These are phyloP conservation scores for Solanum rostratum DNA, from an alignment of 257 asterid genomes.

Conservation along the genomic window DNA sequence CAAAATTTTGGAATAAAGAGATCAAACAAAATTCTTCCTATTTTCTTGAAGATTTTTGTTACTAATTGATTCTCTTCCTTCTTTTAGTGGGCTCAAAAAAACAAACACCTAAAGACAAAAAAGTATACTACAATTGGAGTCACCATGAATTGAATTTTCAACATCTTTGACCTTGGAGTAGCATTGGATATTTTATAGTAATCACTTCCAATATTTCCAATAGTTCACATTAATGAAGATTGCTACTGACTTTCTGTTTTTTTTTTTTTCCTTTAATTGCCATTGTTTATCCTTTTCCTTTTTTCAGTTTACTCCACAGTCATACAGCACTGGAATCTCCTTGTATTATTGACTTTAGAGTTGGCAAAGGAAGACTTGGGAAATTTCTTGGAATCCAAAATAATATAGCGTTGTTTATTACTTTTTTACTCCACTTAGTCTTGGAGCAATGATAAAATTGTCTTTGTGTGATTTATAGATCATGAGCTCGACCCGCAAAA, in stretches of 20 bases:
- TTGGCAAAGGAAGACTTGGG: neutral
- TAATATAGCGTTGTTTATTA: neutral
- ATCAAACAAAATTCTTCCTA: neutral
- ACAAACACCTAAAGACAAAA: neutral
- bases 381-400: neutral
- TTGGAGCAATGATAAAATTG: neutral
- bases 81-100: neutral
- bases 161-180: neutral
- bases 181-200: neutral
- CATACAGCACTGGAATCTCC: neutral
- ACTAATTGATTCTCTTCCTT: neutral
- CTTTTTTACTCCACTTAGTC: neutral
- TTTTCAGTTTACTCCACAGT: neutral
- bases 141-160: neutral
- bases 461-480: neutral
- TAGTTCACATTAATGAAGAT: neutral
- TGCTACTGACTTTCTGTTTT: neutral
- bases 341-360: neutral
- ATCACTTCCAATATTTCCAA: neutral
- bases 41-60: neutral
- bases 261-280: neutral
- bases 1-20: neutral
- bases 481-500: neutral
- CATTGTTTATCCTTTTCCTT: neutral
- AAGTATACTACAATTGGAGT: neutral